Percentiles rank a stretch among this genome's conserved stretches.
Conservation (phyloP, 225 moss, liverwort and hornwort species). For the Asterella californica region DNA sequence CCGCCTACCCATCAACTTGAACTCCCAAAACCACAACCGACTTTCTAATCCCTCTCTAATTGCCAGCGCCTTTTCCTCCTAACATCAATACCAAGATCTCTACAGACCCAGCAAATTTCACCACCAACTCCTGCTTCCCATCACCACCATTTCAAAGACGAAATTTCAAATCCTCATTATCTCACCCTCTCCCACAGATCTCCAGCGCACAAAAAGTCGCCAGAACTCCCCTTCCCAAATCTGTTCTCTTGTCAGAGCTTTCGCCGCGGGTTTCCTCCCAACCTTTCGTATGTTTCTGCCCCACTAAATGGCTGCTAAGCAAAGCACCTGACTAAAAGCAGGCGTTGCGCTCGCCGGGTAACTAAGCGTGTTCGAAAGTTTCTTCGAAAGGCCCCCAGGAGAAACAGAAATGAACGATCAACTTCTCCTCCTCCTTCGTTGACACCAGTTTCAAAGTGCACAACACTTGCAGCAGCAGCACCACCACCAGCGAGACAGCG, state of each 20-base stretch:
- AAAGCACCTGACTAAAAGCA: background rate
- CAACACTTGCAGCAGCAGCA: background rate
- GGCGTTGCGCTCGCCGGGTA: background rate
- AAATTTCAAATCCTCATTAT: background rate
- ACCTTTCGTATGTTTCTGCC: background rate
- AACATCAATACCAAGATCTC: background rate
- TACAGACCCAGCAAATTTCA: background rate
- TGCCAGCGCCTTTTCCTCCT: background rate
- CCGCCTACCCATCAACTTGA: slow-evolving; percentile 8
- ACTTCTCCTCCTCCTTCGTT: background rate
- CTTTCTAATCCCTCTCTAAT: background rate
- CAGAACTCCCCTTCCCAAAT: background rate
- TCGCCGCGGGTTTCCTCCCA: background rate
- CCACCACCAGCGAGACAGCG: background rate
- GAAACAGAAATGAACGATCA: background rate
- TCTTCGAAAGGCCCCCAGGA: background rate
- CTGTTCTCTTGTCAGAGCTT: background rate
- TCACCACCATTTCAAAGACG: background rate
- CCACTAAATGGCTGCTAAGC: background rate
- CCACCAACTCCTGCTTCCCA: background rate
- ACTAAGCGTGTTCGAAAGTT: background rate
- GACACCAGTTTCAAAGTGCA: background rate
- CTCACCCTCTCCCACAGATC: background rate
- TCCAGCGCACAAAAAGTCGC: background rate
- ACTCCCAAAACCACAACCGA: background rate